Evolutionary conservation across 2,329 filamentous ascomycete genomes (phyloP).

Genomic region (Pseudofabraea citricarpa): DNA sequence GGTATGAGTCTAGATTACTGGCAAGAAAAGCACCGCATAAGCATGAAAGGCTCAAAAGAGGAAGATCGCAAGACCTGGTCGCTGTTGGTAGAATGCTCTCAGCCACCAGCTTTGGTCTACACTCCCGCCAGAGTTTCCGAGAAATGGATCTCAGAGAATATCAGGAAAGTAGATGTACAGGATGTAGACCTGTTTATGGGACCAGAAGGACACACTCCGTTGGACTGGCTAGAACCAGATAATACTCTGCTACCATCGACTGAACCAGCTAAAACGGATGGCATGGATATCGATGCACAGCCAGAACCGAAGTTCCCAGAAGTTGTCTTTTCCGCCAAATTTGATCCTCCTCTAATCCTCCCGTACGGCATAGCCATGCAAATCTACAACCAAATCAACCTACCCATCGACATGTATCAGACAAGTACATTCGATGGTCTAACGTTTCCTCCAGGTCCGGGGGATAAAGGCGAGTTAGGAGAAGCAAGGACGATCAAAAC

Average conservation of each 20-base stretch:
- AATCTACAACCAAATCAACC: slow-evolving; percentile 54
- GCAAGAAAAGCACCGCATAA: slow-evolving; percentile 53
- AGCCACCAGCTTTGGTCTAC: slow-evolving; percentile 40
- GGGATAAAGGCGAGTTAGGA: slow-evolving; percentile 45
- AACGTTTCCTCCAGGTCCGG: slow-evolving; percentile 42
- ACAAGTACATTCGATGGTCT: slow-evolving; percentile 43
- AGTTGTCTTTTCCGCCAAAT: slow-evolving; percentile 68
- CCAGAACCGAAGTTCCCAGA: slow-evolving; percentile 54
- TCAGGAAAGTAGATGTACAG: slow-evolving; percentile 52
- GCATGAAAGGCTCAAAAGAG: slow-evolving; percentile 25
- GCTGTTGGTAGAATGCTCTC: slow-evolving; percentile 61
- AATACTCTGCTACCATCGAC: slow-evolving; percentile 51
- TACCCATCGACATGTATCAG: slow-evolving; percentile 53
- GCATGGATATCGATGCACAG: slow-evolving; percentile 49
- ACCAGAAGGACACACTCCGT: slow-evolving; percentile 32
- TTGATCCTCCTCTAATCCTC: slow-evolving; percentile 70
- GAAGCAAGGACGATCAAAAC: slow-evolving; percentile 52
- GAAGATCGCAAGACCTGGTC: slow-evolving; percentile 50
- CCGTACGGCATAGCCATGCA: slow-evolving; percentile 59
- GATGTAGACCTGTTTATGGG: slow-evolving; percentile 36
- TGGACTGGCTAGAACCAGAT: slow-evolving; percentile 72
- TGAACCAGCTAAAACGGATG: slow-evolving; percentile 40
- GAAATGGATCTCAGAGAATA: slow-evolving; percentile 64
- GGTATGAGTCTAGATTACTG: slow-evolving; percentile 76
- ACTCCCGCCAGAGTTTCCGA: slow-evolving; percentile 66